Base-by-base conservation (phyloP, 1,139 yeast species). In the Sugiyamaella japonica region DNA sequence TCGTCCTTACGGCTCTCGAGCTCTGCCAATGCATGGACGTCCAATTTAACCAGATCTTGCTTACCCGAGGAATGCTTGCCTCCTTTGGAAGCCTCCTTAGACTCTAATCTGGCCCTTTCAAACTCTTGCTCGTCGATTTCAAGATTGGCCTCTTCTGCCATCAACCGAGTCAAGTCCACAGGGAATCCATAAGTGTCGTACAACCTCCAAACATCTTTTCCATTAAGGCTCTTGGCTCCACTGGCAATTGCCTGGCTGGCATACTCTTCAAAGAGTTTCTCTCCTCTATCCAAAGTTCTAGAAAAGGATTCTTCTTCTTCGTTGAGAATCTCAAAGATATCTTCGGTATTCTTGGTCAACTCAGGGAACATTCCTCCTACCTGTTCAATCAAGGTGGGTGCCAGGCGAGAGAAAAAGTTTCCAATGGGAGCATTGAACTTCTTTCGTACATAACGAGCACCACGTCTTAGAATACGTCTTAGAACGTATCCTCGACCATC, bases 141-240 rank as follows among this genome's bases (percentile, higher is more conserved):
- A 65, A 93, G 80, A n/a, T 95, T 96, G 55, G 95, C 89, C 75
- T 93, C 99, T 74, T 91, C 98, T 45, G 99, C 99, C 99, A 93
- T 95, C 70, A 93, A 81, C 70, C 96, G 84, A 40, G 99, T 95
- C 71, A 93, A 82, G 74, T 93, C 99, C 53, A 90, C 97, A 42
- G 99, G 99, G 87, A 93, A 93, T 55, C 99, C 99, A 69, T 91
- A 93, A n/a, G 99, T 95, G 67, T 93, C 99, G 66, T 95, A 95
- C 66, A 93, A 79, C 75, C 99, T 84, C 99, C 99, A 93, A 41
- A 93, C 99, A 69, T 93, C 97, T 67, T 82, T 85, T 70, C 99
- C 99, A 50, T 89, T 82, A 59, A 93, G 80, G 41, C 86, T 82
- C 72, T 85, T 91, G 60, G 81, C 83, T 49, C 87, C 85, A 32